Evolutionary conservation across 108 stramenopile genomes (phyloP), one percentile per base, ranked within the genome.

Genomic region (Nannochloropsis salina): DNA sequence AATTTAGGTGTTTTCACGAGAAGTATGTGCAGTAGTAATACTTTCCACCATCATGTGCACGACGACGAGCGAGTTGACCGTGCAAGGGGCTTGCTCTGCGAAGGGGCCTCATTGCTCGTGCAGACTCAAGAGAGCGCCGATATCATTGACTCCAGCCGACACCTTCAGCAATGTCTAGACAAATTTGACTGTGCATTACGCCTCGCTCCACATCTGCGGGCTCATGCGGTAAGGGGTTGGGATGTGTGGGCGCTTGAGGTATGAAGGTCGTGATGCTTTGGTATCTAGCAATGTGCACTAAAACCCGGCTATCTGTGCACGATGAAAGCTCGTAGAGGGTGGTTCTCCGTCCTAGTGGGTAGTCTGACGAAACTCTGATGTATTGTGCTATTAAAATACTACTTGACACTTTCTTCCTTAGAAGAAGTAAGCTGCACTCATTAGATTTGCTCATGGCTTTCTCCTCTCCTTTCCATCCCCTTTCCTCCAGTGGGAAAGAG

Each of bases 201-300:
- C 61, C 61, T 74, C n/a, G 61, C 61, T 74, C 61, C 61, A 74
- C 61, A 74, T n/a, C n/a, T 74, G 61, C 61, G 61, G n/a, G 61
- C 61, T 74, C 61, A 74, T n/a, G 61, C 61, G 61, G 61, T 74
- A 74, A 74, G 61, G 61, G 31, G 31, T 31, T 31, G 31, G 31
- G 31, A 31, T 31, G 31, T 31, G 31, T 31, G 31, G 31, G 31
- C 31, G 31, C 31, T 31, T 31, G 31, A 31, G 31, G 31, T 31
- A 31, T 31, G 31, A 31, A 31, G 31, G 31, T 31, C 31, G 31
- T 31, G 31, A 31, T 31, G 31, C 31, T 31, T 1, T 31, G 31
- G 31, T 31, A 31, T 31, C 31, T 31, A 31, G 31, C 31, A 31
- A 31, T 31, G 31, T 31, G 31, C 0, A 31, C 31, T 31, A 31